Percentiles rank a stretch among this genome's conserved stretches.
Conservation (phyloP, 2,329 filamentous ascomycete genomes). For the Lachnellula subtilissima region DNA sequence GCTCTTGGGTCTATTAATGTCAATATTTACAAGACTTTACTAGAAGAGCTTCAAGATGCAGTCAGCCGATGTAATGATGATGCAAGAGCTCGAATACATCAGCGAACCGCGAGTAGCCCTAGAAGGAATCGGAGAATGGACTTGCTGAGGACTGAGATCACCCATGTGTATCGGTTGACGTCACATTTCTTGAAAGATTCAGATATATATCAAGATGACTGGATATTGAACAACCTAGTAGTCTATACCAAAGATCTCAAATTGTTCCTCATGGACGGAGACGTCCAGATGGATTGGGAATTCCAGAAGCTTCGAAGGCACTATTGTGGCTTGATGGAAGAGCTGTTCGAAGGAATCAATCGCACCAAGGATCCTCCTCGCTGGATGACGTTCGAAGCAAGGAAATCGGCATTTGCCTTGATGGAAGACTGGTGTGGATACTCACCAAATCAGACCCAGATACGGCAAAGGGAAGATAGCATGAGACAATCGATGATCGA, state of each 20-base stretch:
- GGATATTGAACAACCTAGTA: constrained; percentile 83
- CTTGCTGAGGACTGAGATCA: constrained; percentile 85
- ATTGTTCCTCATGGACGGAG: constrained; percentile 88
- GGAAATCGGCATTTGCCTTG: constrained; percentile 89
- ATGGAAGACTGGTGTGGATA: constrained; percentile 99
- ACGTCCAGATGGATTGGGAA: constrained; percentile 91
- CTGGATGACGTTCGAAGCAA: constrained; percentile 96
- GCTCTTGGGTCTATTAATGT: constrained; percentile 93
- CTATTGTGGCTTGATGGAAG: constrained; percentile 91
- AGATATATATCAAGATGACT: constrained; percentile 79
- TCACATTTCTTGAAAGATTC: constrained; percentile 79
- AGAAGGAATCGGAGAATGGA: constrained; percentile 80
- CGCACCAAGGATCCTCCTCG: constrained; percentile 76
- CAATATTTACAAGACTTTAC: constrained; percentile 83
- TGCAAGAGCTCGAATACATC: constrained; percentile 79
- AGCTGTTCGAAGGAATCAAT: constrained; percentile 87
- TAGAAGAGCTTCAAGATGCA: constrained; percentile 85
- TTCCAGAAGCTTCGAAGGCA: constrained; percentile 88
- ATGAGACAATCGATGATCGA: constrained; percentile 83
- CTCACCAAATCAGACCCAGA: constrained; percentile 81
- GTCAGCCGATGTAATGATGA: constrained; percentile 85
- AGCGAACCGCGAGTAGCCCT: constrained; percentile 77
- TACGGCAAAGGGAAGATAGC: constrained; percentile 75
- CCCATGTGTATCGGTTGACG: constrained; percentile 91
- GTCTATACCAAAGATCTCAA: constrained; percentile 89